Base-by-base conservation (phyloP, 2,329 filamentous ascomycete genomes). In the Ophiostoma triangulosporum region DNA sequence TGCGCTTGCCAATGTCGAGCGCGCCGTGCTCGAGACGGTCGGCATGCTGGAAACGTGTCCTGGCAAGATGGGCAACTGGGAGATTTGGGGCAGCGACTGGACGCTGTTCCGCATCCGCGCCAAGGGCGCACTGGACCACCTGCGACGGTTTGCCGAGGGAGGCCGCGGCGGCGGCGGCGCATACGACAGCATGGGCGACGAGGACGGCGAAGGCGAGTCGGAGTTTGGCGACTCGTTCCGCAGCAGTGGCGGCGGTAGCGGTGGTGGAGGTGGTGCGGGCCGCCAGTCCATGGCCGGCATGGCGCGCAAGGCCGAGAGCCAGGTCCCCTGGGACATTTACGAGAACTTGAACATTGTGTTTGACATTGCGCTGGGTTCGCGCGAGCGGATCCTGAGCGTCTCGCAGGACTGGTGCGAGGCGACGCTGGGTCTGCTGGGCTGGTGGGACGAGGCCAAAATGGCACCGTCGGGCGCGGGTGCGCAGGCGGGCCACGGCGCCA, bases 361-460 rank as follows among this genome's bases (percentile, higher is more conserved):
- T 64, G 83, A 83, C 32, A 83, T 95, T 56, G 70, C 94, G 1
- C 75, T 93, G 4, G 90, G 91, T 33, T 80, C 85, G 58, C 75
- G 81, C 9, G 78, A 83, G 33, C 82, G 88, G 20, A 87, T 96
- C 51, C 72, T 94, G 57, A 78, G 82, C 48, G 80, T 82, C 45
- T 80, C 89, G 1, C 83, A 91, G 62, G 90, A 96, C 66, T 97
- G 91, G 91, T 81, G 91, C 51, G 91, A 97, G 70, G 90, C 88
- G 0, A 86, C 84, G 0, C 70, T 96, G 56, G 86, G 84, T 1
- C 71, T 97, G 50, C 83, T 90, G 31, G 83, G 86, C 6, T 97
- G 91, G 91, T 95, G 90, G 89, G 84, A 95, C 63, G 88, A 93
- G 57, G 35, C 51, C 15, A 51, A 50, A 51, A 50, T 27, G 27